Evolutionary conservation across 1,139 yeast species (phyloP), one percentile per base, ranked within the genome.

Genomic region (Magnusiomyces paraingens): DNA sequence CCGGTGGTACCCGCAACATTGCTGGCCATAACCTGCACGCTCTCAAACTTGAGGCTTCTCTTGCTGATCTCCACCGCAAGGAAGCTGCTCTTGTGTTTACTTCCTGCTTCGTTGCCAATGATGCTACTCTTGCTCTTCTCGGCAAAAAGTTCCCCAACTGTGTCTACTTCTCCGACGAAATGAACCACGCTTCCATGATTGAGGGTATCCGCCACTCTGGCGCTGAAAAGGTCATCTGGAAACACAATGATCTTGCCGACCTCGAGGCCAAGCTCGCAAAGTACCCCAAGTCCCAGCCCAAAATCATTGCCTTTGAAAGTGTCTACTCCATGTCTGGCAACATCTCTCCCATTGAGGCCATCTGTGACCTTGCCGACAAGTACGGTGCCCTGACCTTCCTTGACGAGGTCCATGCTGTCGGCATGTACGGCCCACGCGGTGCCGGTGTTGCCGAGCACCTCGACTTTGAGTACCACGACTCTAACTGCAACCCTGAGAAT

Each of bases 251-350:
- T 71, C 75, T 93, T 68, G 76, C 70, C 12, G 95, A 91, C 66
- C 80, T 93, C 67, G 99, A 94, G 45, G 74, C 73, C 52, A 78
- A 82, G 68, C 81, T 93, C 68, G 82, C 86, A 43, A 78, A 78
- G 70, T 87, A 86, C 67, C 99, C 99, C 38, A 79, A 81, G 65
- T 79, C 85, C 15, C 80, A 84, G 47, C 99, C 99, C 51, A 93
- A 93, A 73, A 79, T 93, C 68, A 93, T 93, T 74, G 98, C 98
- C 0, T 93, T 93, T 71, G 99, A 93, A 73, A 84, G 95, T 8
- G 98, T 93, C 56, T 93, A 93, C 73, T 90, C 97, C 57, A 93
- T 93, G 99, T 90, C 97, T 67, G 99, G 99, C 43, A 88, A 96
- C 15, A 88, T 94, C 59, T 86, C 96, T 29, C 97, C 97, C 50